phyloP scores from a whole-genome alignment of 228 moss, liverwort and hornwort species.

The Sphagnum fallax region DNA sequence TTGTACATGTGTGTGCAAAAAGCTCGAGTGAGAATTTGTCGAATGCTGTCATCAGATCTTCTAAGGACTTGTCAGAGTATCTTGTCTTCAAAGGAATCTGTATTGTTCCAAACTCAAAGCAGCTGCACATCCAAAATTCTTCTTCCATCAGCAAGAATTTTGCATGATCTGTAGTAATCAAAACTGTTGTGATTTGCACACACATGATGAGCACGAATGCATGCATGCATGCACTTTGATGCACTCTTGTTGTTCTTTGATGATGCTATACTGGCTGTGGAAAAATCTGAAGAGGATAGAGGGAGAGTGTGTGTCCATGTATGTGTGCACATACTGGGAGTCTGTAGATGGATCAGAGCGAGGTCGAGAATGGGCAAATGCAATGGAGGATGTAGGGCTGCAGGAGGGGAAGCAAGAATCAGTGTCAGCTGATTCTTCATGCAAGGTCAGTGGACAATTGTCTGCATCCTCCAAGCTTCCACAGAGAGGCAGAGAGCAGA shows the following conservation, averaged over 20 bases:
- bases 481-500: conserved; percentile 59
- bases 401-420: conserved; percentile 73
- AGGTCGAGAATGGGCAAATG: conserved; percentile 66
- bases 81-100: conserved; percentile 63
- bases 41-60: conserved; percentile 62
- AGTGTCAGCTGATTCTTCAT: conserved; percentile 70
- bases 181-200: not conserved
- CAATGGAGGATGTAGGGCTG: conserved; percentile 84
- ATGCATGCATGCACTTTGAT: too few species aligned
- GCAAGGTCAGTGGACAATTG: conserved; percentile 54
- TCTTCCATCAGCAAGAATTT: not conserved
- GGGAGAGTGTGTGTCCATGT: too few species aligned
- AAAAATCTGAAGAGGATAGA: too few species aligned
- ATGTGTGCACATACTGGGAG: conserved; percentile 52
- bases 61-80: conserved; percentile 55
- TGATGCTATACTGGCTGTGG: too few species aligned
- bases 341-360: conserved; percentile 87
- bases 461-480: conserved; percentile 60
- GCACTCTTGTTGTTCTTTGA: too few species aligned
- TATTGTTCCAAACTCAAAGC: conserved; percentile 87
- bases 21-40: conserved; percentile 90
- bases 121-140: conserved; percentile 36
- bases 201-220: too few species aligned
- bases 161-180: not conserved
- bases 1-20: conserved; percentile 69